These are phyloP conservation scores for Penicillium roqueforti DNA, from an alignment of 495 filamentous ascomycete genomes.

Conservation along the genomic window DNA sequence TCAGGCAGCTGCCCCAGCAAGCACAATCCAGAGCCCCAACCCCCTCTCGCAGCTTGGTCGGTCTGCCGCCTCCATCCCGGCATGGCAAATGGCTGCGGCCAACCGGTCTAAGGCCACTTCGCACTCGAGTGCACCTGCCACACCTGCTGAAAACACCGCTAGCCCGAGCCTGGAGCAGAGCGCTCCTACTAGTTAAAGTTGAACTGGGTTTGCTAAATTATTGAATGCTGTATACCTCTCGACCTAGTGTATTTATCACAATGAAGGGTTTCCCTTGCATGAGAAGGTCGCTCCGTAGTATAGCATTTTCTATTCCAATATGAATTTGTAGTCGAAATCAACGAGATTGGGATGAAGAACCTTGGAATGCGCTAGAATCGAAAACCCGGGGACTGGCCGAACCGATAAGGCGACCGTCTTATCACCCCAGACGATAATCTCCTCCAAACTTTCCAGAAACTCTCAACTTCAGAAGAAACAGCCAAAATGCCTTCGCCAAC, in stretches of 20 bases:
- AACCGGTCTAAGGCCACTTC: conserved; percentile 51
- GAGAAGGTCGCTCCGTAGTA: background rate
- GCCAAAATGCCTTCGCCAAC: conserved; percentile 25
- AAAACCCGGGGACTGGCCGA: background rate
- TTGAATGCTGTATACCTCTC: conserved; percentile 22
- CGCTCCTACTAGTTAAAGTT: conserved; percentile 29
- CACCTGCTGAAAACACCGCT: conserved; percentile 17
- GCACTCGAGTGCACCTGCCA: conserved; percentile 25
- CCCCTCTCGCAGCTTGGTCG: conserved; percentile 44
- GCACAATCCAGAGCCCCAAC: conserved; percentile 34
- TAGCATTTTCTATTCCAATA: background rate
- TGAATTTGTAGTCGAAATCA: background rate
- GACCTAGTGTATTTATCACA: conserved; percentile 26
- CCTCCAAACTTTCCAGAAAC: conserved; percentile 3
- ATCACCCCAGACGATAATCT: conserved; percentile 1
- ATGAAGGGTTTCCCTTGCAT: conserved; percentile 15
- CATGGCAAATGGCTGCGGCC: conserved; percentile 81
- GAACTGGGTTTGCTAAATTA: conserved; percentile 1
- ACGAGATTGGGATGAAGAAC: background rate
- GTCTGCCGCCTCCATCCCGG: conserved; percentile 74
- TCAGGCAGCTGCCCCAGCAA: conserved; percentile 33
- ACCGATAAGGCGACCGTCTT: conserved; percentile 3
- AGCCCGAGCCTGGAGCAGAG: conserved; percentile 27
- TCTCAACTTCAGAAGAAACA: background rate
- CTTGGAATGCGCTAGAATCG: background rate